Base-by-base conservation (phyloP, 768 basidiomycete species). In the Paxillus involutus region DNA sequence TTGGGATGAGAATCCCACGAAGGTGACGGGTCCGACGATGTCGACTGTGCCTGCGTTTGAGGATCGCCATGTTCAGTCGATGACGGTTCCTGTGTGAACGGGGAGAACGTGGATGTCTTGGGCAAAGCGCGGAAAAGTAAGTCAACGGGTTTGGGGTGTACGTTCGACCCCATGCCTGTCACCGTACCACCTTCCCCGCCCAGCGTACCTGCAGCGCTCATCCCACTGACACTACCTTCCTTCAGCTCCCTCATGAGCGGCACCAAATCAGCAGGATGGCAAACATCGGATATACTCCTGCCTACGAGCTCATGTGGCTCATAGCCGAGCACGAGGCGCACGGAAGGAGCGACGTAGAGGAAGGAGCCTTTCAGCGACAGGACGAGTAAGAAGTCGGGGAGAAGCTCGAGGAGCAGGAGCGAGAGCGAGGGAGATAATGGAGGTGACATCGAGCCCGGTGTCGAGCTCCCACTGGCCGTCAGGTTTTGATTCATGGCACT, bases 211-310 rank as follows among this genome's bases (percentile, higher is more conserved):
- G 59, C 41, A 44, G 60, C 21, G 33, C 61, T 50, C 16, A 62
- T 33, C 17, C 60, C 57, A 40, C 30, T 52, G 19, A 64, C 45
- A 35, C 67, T 68, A 5, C 67, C 67, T 53, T 91, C 91, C 66
- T 97, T 98, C 61, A 97, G 78, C 73, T 96, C 93, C 42, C 95
- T 83, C 81, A 91, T 89, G 58, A 95, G 81, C 0, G 91, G 92
- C 14, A 96, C 88, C 35, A 94, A 80, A 66, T 99, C 96, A 46
- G 89, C 88, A 1, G 88, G 88, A 67, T 96, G 94, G 56, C 92
- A 92, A 56, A 91, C 80, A 63, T 94, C 91, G 11, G 84, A 75
- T 49, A 98, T 79, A 9, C 81, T 79, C 63, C 81, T 84, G 49
- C 91, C 91, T 24, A 91, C 78, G 51, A 98, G 83, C 53, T 96